phyloP scores from a whole-genome alignment of 768 basidiomycete species.

The Boletus vermiculosoides region DNA sequence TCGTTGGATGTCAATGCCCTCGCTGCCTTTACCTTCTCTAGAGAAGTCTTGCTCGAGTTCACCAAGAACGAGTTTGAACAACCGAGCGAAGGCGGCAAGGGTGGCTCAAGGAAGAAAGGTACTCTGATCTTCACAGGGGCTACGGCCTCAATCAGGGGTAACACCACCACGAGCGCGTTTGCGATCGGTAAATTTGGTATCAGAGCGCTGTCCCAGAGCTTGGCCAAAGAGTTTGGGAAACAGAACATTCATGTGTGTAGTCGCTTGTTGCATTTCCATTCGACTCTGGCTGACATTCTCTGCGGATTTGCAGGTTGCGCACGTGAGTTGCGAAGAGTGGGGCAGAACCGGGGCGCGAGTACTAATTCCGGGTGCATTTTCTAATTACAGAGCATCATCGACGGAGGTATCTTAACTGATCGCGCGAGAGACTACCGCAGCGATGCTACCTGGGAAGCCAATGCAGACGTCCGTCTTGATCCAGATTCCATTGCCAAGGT shows the following conservation, averaged over 20 bases:
- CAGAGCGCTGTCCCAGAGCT: slow-evolving; percentile 64
- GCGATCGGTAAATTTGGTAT: slow-evolving; percentile 63
- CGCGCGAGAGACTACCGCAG: slow-evolving; percentile 30
- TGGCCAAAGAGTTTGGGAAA: slow-evolving; percentile 73
- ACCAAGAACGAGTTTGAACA: slow-evolving; percentile 49
- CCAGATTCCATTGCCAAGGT: slow-evolving; percentile 74
- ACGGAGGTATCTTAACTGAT: slow-evolving; percentile 54
- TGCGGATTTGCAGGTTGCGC: slow-evolving; percentile 47
- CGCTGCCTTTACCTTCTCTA: slow-evolving; percentile 63
- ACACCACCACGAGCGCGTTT: slow-evolving; percentile 57
- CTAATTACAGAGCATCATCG: slow-evolving; percentile 56
- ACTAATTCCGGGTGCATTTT: not conserved
- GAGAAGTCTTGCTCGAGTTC: slow-evolving; percentile 57
- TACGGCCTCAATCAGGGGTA: slow-evolving; percentile 65
- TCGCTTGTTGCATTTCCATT: not conserved
- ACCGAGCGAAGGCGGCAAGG: slow-evolving; percentile 39
- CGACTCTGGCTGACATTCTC: not conserved
- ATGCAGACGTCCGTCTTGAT: slow-evolving; percentile 48
- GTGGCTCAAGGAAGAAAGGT: slow-evolving; percentile 54
- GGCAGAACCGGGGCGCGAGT: not conserved
- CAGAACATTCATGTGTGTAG: slow-evolving; percentile 65
- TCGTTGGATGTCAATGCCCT: slow-evolving; percentile 52
- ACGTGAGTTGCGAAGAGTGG: slow-evolving; percentile 44
- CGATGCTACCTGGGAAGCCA: slow-evolving; percentile 41
- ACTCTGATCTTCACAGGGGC: slow-evolving; percentile 73